Percentiles rank a stretch among this genome's conserved stretches.
These are phyloP conservation scores for Neurospora sp. DNA, from an alignment of 495 filamentous ascomycete genomes.

Conservation along the genomic window DNA sequence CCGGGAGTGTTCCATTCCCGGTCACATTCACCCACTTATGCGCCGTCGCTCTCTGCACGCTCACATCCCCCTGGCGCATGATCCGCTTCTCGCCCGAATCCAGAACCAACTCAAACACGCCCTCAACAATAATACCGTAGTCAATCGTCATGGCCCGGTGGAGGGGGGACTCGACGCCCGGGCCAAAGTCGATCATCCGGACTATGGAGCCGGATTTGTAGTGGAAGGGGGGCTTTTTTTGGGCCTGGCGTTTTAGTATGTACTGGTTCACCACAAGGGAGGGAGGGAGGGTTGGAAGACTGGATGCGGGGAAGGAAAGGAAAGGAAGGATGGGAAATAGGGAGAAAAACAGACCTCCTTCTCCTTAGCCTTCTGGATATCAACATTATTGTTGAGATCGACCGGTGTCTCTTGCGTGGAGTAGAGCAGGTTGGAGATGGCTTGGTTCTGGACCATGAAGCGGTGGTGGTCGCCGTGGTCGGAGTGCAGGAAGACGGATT, in stretches of 20 bases:
- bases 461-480: background rate
- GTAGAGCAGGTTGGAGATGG: background rate
- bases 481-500: background rate
- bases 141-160: slow-evolving; percentile 55
- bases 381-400: background rate
- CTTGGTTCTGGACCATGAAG: background rate
- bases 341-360: background rate
- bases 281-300: no score
- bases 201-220: background rate
- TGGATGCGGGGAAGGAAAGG: background rate
- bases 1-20: background rate
- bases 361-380: background rate
- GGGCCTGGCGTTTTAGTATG: no score
- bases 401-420: background rate
- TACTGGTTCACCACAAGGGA: no score
- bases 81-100: slow-evolving; percentile 42
- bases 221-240: background rate
- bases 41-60: slow-evolving; percentile 46
- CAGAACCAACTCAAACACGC: slow-evolving; percentile 42
- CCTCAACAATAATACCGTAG: slow-evolving; percentile 56
- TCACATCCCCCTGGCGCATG: slow-evolving; percentile 43
- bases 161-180: slow-evolving; percentile 31
- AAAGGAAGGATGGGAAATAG: background rate
- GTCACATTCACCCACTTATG: slow-evolving; percentile 49
- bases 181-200: slow-evolving; percentile 33